phyloP scores from a whole-genome alignment of 345 rosid genomes.

The Kandelia obovata region DNA sequence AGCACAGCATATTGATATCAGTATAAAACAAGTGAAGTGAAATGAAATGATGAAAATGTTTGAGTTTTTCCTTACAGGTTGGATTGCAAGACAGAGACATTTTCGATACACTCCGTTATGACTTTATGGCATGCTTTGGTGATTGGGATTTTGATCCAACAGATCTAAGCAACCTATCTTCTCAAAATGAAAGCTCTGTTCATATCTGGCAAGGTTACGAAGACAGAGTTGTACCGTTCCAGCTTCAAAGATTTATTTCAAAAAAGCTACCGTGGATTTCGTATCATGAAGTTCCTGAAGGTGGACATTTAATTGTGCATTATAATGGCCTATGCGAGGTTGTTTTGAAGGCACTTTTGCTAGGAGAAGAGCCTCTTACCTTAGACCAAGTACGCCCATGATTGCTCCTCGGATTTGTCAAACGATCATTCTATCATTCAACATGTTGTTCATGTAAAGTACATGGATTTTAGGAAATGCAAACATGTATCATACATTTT shows the following conservation, averaged over 20 bases:
- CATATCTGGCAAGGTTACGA: constrained; percentile 87
- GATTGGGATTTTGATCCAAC: constrained; percentile 86
- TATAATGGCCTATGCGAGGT: constrained; percentile 65
- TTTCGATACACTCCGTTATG: constrained; percentile 55
- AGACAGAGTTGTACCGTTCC: constrained; percentile 80
- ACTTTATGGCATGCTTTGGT: constrained; percentile 56
- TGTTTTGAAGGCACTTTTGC: constrained; percentile 58
- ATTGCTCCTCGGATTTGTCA: constrained; percentile 18
- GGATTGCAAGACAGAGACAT: constrained; percentile 44
- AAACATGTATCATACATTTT: constrained; percentile 11
- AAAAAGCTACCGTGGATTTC: constrained; percentile 66
- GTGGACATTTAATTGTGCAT: constrained; percentile 85
- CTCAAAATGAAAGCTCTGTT: constrained; percentile 37
- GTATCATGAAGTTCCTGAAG: constrained; percentile 79
- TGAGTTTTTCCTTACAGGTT: constrained; percentile 42
- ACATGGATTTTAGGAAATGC: constrained; percentile 15
- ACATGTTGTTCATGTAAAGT: constrained; percentile 20
- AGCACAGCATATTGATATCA: background rate
- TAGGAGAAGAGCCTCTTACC: constrained; percentile 57
- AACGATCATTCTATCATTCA: constrained; percentile 19
- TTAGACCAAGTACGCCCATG: constrained; percentile 35
- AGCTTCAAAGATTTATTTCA: constrained; percentile 62
- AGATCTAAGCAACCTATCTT: constrained; percentile 48
- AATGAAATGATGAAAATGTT: background rate
- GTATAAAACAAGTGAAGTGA: background rate